Evolutionary conservation across 225 moss, liverwort and hornwort genomes (phyloP), one percentile per base, ranked within the genome.

Genomic region (Thuidium tamariscinum): DNA sequence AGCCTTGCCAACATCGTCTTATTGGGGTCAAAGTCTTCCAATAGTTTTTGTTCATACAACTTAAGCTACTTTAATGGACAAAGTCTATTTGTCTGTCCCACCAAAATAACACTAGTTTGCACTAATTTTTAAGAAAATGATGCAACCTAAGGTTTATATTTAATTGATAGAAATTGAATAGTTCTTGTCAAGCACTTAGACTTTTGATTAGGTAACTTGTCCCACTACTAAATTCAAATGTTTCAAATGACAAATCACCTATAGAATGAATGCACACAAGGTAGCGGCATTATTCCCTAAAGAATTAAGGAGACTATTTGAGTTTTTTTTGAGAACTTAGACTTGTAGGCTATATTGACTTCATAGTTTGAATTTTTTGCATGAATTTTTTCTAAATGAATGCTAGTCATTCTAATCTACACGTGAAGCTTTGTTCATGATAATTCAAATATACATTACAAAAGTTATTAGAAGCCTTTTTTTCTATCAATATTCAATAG

Each of bases 331-430:
- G 9, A 41, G 2, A 42, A 26, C 10, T 72, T 1, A 0, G 46
- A n/a, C n/a, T n/a, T n/a, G 1, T 29, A 46, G 17, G 1, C 10
- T 18, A 0, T 18, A 0, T 2, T 46, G 6, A 46, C 11, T 46
- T 46, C 11, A 10, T 46, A 46, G 6, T 72, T 17, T 18, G 30
- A 5, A 30, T 29, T 46, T 29, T 46, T 46, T 41, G 25, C 69
- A 69, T 39, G 5, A 41, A 7, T 4, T 2, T 13, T n/a, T 41
- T 9, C 5, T 9, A 1, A 5, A 27, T 44, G 10, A 1, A 27
- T 42, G 1, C 44, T 16, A 25, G 8, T 15, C 41, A 69, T 41
- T 8, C 2, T 22, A 69, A 41, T 25, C 41, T 69, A 25, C 1
- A 1, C 15, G 5, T 69, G 5, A 69, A 41, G 15, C 41, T 69